These are phyloP conservation scores for Kuraishia ogatae DNA, from an alignment of 805 yeast species.

Conservation along the genomic window DNA sequence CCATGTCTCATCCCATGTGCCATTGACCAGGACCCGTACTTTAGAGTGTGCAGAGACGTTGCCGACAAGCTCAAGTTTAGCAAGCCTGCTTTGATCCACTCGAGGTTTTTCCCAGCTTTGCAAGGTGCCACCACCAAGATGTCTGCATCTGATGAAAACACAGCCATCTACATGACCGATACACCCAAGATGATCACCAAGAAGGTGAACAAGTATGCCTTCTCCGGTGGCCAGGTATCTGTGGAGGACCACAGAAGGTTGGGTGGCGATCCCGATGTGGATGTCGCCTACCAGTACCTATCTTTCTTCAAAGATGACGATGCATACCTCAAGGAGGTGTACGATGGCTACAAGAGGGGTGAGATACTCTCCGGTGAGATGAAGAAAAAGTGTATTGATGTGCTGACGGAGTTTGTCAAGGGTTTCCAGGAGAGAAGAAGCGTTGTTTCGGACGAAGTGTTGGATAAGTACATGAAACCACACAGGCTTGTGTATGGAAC, in stretches of 20 bases:
- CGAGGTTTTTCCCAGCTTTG: slow-evolving; percentile 95
- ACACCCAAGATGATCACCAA: slow-evolving; percentile 86
- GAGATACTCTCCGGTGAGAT: slow-evolving; percentile 86
- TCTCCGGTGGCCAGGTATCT: slow-evolving; percentile 86
- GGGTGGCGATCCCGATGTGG: slow-evolving; percentile 95
- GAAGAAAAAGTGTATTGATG: slow-evolving; percentile 79
- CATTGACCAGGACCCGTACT: slow-evolving; percentile 97
- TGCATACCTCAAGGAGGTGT: slow-evolving; percentile 53
- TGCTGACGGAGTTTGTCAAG: slow-evolving; percentile 69
- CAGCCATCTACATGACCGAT: slow-evolving; percentile 94
- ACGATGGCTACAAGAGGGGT: slow-evolving; percentile 65
- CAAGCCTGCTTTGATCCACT: slow-evolving; percentile 88
- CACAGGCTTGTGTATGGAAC: slow-evolving; percentile 73
- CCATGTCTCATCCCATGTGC: slow-evolving; percentile 98
- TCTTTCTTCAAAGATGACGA: slow-evolving; percentile 89
- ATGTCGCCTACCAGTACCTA: slow-evolving; percentile 89
- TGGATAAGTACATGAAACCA: slow-evolving; percentile 72
- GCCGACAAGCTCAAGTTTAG: slow-evolving; percentile 86
- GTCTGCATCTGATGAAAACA: slow-evolving; percentile 88
- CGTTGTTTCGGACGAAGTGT: slow-evolving; percentile 48
- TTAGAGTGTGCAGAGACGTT: slow-evolving; percentile 95
- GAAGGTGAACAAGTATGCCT: slow-evolving; percentile 93
- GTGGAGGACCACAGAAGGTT: slow-evolving; percentile 82
- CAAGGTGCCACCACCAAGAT: slow-evolving; percentile 95
- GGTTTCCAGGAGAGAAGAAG: slow-evolving; percentile 77